A percentile compares a stretch with the other conserved stretches of the same genome.
These are phyloP conservation scores for Myxozyma kluyveri DNA, from an alignment of 805 yeast genomes.

Conservation along the genomic window DNA sequence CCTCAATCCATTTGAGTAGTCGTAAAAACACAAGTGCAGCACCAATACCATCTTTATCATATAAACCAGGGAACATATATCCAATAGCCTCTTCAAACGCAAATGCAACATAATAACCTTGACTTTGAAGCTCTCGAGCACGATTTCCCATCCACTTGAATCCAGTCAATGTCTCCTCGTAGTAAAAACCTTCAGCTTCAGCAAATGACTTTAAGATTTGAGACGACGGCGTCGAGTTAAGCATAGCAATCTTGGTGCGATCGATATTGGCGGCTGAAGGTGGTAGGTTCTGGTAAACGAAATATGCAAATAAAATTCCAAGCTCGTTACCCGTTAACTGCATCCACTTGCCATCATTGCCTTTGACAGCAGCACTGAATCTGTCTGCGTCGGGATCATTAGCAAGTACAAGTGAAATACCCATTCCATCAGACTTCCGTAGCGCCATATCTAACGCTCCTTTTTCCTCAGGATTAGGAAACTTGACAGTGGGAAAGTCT, in stretches of 20 bases:
- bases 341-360: constrained; percentile 51
- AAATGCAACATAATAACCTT: constrained; percentile 74
- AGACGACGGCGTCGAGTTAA: constrained; percentile 91
- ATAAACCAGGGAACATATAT: constrained; percentile 77
- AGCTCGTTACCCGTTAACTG: constrained; percentile 91
- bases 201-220: constrained; percentile 76
- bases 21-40: constrained; percentile 77
- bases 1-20: constrained; percentile 43
- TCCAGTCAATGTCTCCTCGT: constrained; percentile 85
- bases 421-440: constrained; percentile 52
- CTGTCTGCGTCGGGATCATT: constrained; percentile 98
- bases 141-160: constrained; percentile 96
- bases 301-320: constrained; percentile 79
- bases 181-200: constrained; percentile 54
- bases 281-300: constrained; percentile 34
- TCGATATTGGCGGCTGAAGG: constrained; percentile 16
- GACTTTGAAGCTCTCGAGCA: constrained; percentile 64
- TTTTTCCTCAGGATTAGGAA: constrained; percentile 95
- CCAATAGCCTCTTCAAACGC: constrained; percentile 97
- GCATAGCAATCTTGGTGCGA: constrained; percentile 47
- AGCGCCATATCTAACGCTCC: constrained; percentile 83
- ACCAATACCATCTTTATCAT: constrained; percentile 90
- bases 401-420: constrained; percentile 63
- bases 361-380: constrained; percentile 74
- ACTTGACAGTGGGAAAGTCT: constrained; percentile 74